Conservation (phyloP, 179 eudicot genomes). For the Beta corolliflora region DNA sequence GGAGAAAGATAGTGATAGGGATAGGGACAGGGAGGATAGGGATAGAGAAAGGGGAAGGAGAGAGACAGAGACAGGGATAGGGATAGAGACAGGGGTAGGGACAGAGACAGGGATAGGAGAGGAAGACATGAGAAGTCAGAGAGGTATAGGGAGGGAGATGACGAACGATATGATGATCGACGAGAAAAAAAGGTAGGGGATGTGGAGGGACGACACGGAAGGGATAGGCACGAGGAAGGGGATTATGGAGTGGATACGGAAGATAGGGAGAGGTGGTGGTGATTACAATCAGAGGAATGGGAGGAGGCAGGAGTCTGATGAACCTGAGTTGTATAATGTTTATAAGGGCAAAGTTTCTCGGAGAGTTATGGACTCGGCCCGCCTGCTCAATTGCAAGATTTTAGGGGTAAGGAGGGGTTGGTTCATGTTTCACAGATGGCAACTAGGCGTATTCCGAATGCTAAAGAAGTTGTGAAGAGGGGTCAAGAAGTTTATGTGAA, state of each 20-base stretch:
- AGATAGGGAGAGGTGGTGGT: conserved; percentile 31
- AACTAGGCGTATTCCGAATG: conserved; percentile 62
- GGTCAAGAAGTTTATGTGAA: conserved; percentile 92
- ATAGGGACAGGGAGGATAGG: conserved; percentile 23
- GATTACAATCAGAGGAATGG: conserved; percentile 23
- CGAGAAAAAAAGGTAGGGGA: conserved; percentile 1
- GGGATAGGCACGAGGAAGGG: background rate
- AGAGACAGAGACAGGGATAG: conserved; percentile 2
- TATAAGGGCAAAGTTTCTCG: conserved; percentile 87
- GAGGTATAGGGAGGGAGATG: conserved; percentile 12
- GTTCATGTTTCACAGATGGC: conserved; percentile 92
- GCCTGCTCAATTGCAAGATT: conserved; percentile 65
- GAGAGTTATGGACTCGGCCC: conserved; percentile 75
- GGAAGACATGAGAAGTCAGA: background rate
- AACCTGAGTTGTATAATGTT: conserved; percentile 62
- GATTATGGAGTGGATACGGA: conserved; percentile 15
- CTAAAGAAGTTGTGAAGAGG: conserved; percentile 77
- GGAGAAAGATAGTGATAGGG: conserved; percentile 25
- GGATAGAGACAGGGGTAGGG: conserved; percentile 8
- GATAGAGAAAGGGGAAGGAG: conserved; percentile 16
- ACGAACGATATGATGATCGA: conserved; percentile 2
- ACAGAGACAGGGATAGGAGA: conserved; percentile 10
- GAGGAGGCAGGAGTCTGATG: conserved; percentile 33
- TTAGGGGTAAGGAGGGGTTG: conserved; percentile 81
- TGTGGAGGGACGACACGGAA: background rate